These are phyloP conservation scores for Wickerhamiella musiphila DNA, from an alignment of 805 yeast genomes.

Conservation along the genomic window DNA sequence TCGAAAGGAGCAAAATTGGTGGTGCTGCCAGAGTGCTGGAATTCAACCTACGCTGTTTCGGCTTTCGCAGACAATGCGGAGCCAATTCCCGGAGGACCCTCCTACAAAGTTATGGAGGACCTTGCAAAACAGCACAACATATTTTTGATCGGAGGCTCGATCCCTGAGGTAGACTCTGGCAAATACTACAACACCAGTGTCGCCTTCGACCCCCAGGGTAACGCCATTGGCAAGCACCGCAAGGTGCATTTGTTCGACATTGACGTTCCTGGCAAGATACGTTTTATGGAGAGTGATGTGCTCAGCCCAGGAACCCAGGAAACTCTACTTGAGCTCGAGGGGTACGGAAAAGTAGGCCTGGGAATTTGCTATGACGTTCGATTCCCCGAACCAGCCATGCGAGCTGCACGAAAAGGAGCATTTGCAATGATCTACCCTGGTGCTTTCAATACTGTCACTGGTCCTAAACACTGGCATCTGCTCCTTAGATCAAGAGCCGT, in stretches of 20 bases:
- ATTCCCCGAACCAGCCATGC: constrained; percentile 54
- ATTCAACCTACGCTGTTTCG: constrained; percentile 81
- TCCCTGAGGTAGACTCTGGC: constrained; percentile 53
- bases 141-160: constrained; percentile 75
- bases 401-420: constrained; percentile 56
- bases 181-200: constrained; percentile 57
- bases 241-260: constrained; percentile 86
- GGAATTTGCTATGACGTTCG: constrained; percentile 84
- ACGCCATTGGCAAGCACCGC: constrained; percentile 71
- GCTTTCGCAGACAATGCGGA: constrained; percentile 84
- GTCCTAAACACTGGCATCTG: constrained; percentile 77
- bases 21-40: constrained; percentile 90
- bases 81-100: constrained; percentile 51
- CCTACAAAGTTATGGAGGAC: constrained; percentile 40
- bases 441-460: constrained; percentile 86
- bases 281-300: constrained; percentile 65
- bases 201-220: constrained; percentile 56
- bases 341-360: constrained; percentile 55
- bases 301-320: constrained; percentile 68
- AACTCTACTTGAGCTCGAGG: constrained; percentile 53
- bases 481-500: constrained; percentile 75
- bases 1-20: constrained; percentile 49
- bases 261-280: constrained; percentile 78
- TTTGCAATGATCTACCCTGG: constrained; percentile 73
- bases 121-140: constrained; percentile 51